Base-by-base conservation (phyloP, 345 rosid species). In the Populus nigra region DNA sequence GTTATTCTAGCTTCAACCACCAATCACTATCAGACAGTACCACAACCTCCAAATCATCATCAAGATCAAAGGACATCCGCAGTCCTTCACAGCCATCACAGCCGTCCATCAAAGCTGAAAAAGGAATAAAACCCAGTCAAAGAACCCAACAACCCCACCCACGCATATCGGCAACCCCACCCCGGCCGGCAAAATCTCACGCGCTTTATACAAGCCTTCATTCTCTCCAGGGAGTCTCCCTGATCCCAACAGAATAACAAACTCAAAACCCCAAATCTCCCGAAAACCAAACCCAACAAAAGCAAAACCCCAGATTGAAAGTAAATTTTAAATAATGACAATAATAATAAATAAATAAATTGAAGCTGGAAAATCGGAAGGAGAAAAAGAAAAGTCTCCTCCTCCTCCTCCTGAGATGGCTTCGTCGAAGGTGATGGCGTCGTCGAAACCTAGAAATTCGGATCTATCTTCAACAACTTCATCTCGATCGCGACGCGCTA, bases 381-480 rank as follows among this genome's bases (percentile, higher is more conserved):
- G 33, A 53, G 36, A 36, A 59, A 20, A 29, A 31, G 20, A 53
- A 11, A 59, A 23, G 65, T 10, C 65, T 10, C 49, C 41, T 78
- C 84, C 81, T 78, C 84, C 82, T 76, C 49, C 41, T 78, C 85
- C 82, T 77, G 53, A 73, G 77, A 91, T 91, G 93, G 88, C 92
- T 87, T 86, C 98, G 73, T 88, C 88, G 47, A 87, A 88, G 85
- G 80, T 85, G 68, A 90, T 92, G 88, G 80, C 91, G 76, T 85
- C 94, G 73, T 86, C 96, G 8, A 88, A 71, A 62, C 81, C 94
- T 69, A 83, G 87, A 83, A 89, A 82, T 38, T 86, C 89, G 92
- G 94, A 89, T 88, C 88, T 85, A 16, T 45, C 80, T 10, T 50
- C 84, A 9, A 49, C 72, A 20, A 23, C 77, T n/a, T 17, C 82